phyloP scores from a whole-genome alignment of 2,329 filamentous ascomycete species.

The Alternaria brassicicola region DNA sequence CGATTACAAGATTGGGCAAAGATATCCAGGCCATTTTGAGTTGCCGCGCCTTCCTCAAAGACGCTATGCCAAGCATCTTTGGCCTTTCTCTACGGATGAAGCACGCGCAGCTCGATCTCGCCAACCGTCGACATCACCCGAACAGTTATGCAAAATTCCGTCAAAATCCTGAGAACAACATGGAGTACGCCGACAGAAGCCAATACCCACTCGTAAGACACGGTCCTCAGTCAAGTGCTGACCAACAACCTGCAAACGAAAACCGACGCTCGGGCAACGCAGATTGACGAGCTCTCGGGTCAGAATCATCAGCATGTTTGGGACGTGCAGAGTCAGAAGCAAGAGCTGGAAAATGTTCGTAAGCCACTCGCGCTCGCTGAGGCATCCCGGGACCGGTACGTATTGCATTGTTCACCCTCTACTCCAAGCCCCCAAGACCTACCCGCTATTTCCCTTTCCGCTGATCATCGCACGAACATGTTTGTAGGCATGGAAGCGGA shows the following conservation, averaged over 20 bases:
- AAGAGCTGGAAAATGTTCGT: background rate
- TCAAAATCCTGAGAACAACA: background rate
- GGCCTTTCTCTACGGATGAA: background rate
- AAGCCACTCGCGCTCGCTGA: background rate
- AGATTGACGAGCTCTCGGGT: background rate
- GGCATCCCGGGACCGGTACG: background rate
- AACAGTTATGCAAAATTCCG: background rate
- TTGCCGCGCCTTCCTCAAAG: background rate
- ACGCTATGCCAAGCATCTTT: background rate
- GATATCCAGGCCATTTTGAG: background rate
- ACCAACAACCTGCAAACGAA: background rate
- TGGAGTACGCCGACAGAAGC: background rate
- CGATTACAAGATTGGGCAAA: background rate
- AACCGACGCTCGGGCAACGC: background rate
- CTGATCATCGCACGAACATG: background rate
- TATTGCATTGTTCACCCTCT: too few species aligned
- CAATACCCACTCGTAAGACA: background rate
- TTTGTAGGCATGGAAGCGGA: background rate
- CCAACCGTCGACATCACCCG: too few species aligned
- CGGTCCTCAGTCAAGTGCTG: background rate
- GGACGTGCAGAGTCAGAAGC: background rate
- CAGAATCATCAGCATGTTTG: background rate
- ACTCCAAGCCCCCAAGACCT: background rate
- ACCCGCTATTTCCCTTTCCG: background rate
- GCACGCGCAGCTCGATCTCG: background rate